Evolutionary conservation across 1,139 yeast genomes (phyloP).

Genomic region (Lodderomyces oxycetoniae): DNA sequence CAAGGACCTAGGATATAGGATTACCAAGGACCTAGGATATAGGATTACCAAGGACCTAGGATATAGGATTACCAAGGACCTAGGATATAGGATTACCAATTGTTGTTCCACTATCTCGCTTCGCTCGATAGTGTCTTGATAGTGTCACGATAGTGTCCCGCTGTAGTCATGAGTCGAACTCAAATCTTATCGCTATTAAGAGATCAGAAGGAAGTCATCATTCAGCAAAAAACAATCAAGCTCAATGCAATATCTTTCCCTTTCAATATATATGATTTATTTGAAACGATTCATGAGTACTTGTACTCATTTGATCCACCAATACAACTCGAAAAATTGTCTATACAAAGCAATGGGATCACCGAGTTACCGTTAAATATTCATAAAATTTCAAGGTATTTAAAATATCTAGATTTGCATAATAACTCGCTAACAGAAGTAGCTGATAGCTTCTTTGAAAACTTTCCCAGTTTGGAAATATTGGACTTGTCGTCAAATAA

Average conservation of each 20-base stretch:
- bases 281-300: slow-evolving; percentile 26
- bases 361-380: slow-evolving; percentile 47
- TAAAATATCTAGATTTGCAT: slow-evolving; percentile 65
- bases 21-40: too few relatives aligned
- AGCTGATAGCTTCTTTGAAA: slow-evolving; percentile 34
- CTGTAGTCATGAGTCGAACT: slow-evolving; percentile 2
- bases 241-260: slow-evolving; percentile 15
- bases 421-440: slow-evolving; percentile 51
- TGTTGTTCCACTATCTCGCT: too few relatives aligned
- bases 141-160: too few relatives aligned
- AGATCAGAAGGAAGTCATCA: slow-evolving; percentile 25
- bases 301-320: slow-evolving; percentile 27
- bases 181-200: slow-evolving; percentile 13
- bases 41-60: too few relatives aligned
- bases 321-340: slow-evolving; percentile 46
- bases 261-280: slow-evolving; percentile 15
- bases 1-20: too few relatives aligned
- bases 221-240: slow-evolving; percentile 20
- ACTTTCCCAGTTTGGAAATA: slow-evolving; percentile 50
- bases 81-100: too few relatives aligned
- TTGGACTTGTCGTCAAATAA: slow-evolving; percentile 64
- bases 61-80: too few relatives aligned
- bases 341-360: slow-evolving; percentile 50
- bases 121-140: too few relatives aligned
- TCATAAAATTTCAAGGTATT: slow-evolving; percentile 33